These are phyloP conservation scores for Yarrowia phangngaensis DNA, from an alignment of 805 yeast species.

Conservation along the genomic window DNA sequence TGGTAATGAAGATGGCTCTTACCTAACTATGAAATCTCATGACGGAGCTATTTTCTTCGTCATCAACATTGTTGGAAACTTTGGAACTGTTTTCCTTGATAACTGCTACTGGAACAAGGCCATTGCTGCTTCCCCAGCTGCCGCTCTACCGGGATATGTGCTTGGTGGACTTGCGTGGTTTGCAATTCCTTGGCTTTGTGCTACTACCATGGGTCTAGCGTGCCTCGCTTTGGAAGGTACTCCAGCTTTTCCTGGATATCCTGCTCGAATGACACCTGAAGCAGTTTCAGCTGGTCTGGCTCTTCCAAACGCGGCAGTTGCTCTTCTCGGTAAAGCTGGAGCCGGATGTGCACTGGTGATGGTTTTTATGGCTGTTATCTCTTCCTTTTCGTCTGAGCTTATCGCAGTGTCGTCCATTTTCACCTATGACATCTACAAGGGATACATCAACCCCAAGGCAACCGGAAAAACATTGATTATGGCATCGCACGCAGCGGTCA, in stretches of 20 bases:
- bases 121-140: conserved; percentile 76
- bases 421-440: conserved; percentile 81
- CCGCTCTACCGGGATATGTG: conserved; percentile 83
- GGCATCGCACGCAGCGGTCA: conserved; percentile 64
- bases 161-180: conserved; percentile 90
- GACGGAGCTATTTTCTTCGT: conserved; percentile 88
- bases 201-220: conserved; percentile 85
- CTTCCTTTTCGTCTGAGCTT: conserved; percentile 88
- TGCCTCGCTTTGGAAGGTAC: conserved; percentile 67
- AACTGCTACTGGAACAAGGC: conserved; percentile 89
- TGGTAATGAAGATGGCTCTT: conserved; percentile 84
- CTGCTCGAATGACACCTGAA: conserved; percentile 56
- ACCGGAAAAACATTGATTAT: conserved; percentile 65
- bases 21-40: conserved; percentile 79
- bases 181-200: conserved; percentile 78
- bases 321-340: conserved; percentile 82
- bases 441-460: conserved; percentile 75
- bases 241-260: conserved; percentile 77
- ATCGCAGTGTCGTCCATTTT: conserved; percentile 81
- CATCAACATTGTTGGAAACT: conserved; percentile 82
- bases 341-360: conserved; percentile 75
- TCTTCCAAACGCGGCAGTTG: conserved; percentile 70
- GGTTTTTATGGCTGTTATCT: conserved; percentile 88
- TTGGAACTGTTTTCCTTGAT: conserved; percentile 83
- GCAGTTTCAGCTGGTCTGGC: conserved; percentile 76